phyloP scores from a whole-genome alignment of 352 stramenopile species.

The Lagenidium giganteum region DNA sequence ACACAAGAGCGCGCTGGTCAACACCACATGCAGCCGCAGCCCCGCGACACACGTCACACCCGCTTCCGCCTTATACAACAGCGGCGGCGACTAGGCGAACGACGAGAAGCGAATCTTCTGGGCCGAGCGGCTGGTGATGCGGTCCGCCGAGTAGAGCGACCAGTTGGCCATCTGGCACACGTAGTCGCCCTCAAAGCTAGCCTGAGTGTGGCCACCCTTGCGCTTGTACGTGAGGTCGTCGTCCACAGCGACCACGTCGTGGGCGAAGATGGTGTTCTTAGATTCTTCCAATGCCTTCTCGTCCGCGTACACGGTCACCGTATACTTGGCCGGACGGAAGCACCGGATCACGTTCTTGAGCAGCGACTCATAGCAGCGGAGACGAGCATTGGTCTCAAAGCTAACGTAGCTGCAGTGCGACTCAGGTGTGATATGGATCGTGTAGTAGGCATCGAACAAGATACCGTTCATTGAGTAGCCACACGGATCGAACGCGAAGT shows the following conservation, averaged over 20 bases:
- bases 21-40: no score
- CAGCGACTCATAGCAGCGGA: slow-evolving; percentile 85
- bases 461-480: slow-evolving; percentile 99
- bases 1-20: no score
- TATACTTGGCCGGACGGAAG: slow-evolving; percentile 97
- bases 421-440: slow-evolving; percentile 99
- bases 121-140: slow-evolving; percentile 33
- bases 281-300: slow-evolving; percentile 56
- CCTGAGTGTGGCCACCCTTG: slow-evolving; percentile 77
- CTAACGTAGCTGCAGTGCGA: slow-evolving; percentile 94
- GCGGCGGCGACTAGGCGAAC: slow-evolving; percentile 48
- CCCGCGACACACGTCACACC: background rate
- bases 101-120: slow-evolving; percentile 74
- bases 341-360: slow-evolving; percentile 97
- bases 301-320: slow-evolving; percentile 97
- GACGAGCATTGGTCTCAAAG: slow-evolving; percentile 97
- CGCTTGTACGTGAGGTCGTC: slow-evolving; percentile 79
- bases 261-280: slow-evolving; percentile 74
- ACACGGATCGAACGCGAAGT: slow-evolving; percentile 98
- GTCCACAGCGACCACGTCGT: slow-evolving; percentile 63
- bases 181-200: slow-evolving; percentile 83
- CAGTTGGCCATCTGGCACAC: slow-evolving; percentile 84
- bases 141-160: slow-evolving; percentile 38
- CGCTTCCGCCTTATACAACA: background rate
- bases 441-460: slow-evolving; percentile 97